A percentile compares a stretch with the other conserved stretches of the same genome.
Conservation (phyloP, 371 early-diverging fungal genomes). For the Chytridium lagenaria region DNA sequence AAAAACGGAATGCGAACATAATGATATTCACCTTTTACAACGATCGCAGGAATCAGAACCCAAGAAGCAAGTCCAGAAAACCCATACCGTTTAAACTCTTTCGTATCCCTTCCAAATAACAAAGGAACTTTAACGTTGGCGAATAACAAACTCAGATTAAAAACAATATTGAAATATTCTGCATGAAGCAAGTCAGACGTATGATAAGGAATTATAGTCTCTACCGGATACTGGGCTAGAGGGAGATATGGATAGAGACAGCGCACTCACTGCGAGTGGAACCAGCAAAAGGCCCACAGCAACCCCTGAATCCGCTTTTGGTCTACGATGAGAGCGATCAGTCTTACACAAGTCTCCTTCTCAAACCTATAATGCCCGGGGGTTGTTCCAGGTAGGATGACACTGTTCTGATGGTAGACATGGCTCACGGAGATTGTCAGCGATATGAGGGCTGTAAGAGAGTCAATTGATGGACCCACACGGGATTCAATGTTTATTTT, state of each 20-base stretch:
- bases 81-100: not conserved
- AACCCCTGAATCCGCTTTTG: conserved; percentile 29
- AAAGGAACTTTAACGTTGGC: conserved; percentile 14
- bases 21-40: not conserved
- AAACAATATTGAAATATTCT: conserved; percentile 17
- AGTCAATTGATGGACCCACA: not conserved
- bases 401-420: not conserved
- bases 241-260: conserved; percentile 4
- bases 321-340: conserved; percentile 4
- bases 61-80: conserved; percentile 3
- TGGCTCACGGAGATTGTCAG: not conserved
- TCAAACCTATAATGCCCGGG: not conserved
- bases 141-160: conserved; percentile 19
- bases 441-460: not conserved
- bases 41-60: not conserved
- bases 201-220: not conserved
- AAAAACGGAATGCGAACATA: too few species aligned
- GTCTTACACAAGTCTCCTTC: not conserved
- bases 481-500: not conserved
- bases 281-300: conserved; percentile 21
- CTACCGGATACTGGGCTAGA: conserved; percentile 3
- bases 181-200: not conserved
- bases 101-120: conserved; percentile 1
- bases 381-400: not conserved
- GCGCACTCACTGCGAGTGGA: conserved; percentile 16